phyloP scores from a whole-genome alignment of 768 basidiomycete species.

The Glaciozyma antarctica region DNA sequence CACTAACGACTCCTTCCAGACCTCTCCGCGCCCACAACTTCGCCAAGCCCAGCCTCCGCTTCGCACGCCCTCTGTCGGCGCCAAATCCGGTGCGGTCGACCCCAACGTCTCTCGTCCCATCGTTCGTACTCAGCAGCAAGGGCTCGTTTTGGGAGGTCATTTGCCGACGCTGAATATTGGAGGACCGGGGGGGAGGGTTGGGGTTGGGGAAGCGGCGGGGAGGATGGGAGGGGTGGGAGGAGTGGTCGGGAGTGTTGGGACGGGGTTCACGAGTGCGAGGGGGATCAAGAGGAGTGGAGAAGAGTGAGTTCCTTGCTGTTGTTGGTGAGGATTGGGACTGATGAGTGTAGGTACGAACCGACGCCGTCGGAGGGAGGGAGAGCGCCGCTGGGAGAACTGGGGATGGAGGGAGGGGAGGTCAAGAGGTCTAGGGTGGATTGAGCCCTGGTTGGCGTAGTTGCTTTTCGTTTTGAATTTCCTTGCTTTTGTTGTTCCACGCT shows the following conservation, averaged over 20 bases:
- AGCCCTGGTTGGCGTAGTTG: no score
- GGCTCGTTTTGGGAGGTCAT: not conserved
- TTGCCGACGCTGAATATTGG: not conserved
- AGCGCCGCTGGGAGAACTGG: not conserved
- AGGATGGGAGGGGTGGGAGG: not conserved
- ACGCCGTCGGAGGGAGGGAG: not conserved
- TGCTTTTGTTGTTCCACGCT: no score
- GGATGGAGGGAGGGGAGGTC: not conserved
- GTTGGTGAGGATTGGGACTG: not conserved
- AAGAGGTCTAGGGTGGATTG: not conserved
- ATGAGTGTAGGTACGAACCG: not conserved
- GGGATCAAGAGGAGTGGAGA: constrained; percentile 2
- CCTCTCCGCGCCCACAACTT: not conserved
- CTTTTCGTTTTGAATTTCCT: no score
- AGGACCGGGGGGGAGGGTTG: not conserved
- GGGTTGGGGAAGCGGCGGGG: not conserved
- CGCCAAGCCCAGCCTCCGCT: not conserved
- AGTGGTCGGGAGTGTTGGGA: not conserved
- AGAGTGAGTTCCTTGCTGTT: not conserved
- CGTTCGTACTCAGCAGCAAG: not conserved
- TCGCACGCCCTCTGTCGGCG: not conserved
- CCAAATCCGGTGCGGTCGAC: not conserved
- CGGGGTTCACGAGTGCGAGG: not conserved
- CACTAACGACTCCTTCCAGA: not conserved
- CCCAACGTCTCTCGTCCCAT: not conserved